A percentile compares a stretch with the other conserved stretches of the same genome.
phyloP scores from a whole-genome alignment of 2,329 filamentous ascomycete species.

The Zasmidium cellare region DNA sequence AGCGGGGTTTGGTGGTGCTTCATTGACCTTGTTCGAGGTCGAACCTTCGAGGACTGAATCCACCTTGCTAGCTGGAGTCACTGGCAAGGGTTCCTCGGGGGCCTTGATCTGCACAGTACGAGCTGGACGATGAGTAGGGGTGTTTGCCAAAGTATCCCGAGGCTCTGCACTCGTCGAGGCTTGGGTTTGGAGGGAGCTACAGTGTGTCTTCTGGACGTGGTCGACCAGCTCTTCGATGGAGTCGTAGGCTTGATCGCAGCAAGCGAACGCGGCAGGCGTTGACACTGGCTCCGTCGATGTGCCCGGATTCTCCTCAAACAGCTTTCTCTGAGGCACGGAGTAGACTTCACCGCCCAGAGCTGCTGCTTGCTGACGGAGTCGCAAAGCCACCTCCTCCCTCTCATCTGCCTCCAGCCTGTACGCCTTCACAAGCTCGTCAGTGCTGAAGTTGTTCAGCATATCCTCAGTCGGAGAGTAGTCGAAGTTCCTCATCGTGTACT shows the following conservation, averaged over 20 bases:
- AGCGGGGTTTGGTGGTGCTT: neutral
- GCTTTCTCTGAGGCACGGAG: neutral
- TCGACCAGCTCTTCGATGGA: slow-evolving; percentile 6
- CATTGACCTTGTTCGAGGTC: neutral
- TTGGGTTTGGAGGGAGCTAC: neutral
- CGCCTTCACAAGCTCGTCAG: slow-evolving; percentile 5
- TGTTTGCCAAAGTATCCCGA: neutral
- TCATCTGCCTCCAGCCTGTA: slow-evolving; percentile 8
- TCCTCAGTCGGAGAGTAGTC: neutral
- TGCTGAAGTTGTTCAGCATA: slow-evolving; percentile 4
- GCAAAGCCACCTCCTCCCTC: slow-evolving; percentile 1
- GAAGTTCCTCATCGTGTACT: neutral
- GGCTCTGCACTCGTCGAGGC: neutral
- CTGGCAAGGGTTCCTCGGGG: no score
- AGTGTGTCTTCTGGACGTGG: slow-evolving; percentile 13
- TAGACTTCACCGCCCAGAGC: neutral
- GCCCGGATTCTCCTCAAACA: neutral
- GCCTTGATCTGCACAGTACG: no score
- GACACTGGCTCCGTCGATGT: no score
- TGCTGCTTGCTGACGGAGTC: slow-evolving; percentile 5
- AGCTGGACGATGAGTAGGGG: neutral
- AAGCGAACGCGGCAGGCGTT: slow-evolving; percentile 5
- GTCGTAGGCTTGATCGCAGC: slow-evolving; percentile 8
- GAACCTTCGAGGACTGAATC: no score
- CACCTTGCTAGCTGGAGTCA: no score